Conservation (phyloP, 1,284 basidiomycete species). For the Hemileia vastatrix region DNA sequence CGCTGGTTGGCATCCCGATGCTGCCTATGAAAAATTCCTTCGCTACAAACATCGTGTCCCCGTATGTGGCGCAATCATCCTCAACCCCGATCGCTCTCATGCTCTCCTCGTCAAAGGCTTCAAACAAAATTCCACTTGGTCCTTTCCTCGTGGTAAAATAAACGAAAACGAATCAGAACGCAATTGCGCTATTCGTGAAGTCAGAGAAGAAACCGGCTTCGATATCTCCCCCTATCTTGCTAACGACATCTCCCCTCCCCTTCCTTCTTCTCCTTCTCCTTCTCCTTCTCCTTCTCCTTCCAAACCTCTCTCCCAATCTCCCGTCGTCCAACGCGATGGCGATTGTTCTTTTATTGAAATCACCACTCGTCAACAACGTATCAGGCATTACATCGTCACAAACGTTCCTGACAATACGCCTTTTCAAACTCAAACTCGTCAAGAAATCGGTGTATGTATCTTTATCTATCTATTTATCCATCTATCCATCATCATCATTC, state of each 20-base stretch:
- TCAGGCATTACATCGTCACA: slow-evolving; percentile 83
- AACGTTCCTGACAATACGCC: slow-evolving; percentile 78
- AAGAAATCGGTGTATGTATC: slow-evolving; percentile 86
- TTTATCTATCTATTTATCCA: slow-evolving; percentile 17
- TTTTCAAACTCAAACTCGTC: slow-evolving; percentile 88
- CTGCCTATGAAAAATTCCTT: slow-evolving; percentile 57
- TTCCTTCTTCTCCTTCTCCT: slow-evolving; percentile 9
- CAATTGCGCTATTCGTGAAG: slow-evolving; percentile 81
- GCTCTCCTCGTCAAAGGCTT: slow-evolving; percentile 92
- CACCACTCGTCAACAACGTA: slow-evolving; percentile 69
- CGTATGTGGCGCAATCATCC: slow-evolving; percentile 95
- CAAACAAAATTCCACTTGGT: slow-evolving; percentile 94
- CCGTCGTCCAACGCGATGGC: slow-evolving; percentile 26
- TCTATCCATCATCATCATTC: background rate
- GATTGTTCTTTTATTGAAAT: slow-evolving; percentile 63
- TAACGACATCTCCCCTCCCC: slow-evolving; percentile 49
- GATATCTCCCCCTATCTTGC: slow-evolving; percentile 64
- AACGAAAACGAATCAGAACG: slow-evolving; percentile 79
- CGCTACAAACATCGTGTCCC: slow-evolving; percentile 95
- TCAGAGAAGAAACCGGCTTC: slow-evolving; percentile 87
- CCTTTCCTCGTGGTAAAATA: slow-evolving; percentile 98
- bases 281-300: slow-evolving; percentile 10
- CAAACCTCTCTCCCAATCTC: slow-evolving; percentile 27
- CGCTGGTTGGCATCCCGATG: slow-evolving; percentile 19
- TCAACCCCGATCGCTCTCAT: slow-evolving; percentile 56